Evolutionary conservation across 1,139 yeast genomes (phyloP).

Genomic region (Diutina sp.): DNA sequence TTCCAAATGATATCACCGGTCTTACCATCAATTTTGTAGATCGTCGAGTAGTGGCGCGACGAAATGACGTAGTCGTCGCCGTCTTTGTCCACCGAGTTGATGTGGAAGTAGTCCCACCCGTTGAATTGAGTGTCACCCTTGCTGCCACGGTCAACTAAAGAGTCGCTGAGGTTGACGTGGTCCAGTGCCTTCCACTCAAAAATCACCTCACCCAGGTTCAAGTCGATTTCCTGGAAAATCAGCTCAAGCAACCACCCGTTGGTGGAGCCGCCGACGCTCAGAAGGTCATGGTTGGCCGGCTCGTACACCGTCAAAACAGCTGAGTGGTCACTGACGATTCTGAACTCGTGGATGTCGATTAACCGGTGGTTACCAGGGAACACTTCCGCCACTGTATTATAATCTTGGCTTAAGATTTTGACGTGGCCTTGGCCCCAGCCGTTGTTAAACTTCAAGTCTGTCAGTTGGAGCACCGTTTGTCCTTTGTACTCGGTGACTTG

Average conservation of each 20-base stretch:
- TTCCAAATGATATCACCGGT: conserved; percentile 26
- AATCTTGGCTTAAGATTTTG: conserved; percentile 15
- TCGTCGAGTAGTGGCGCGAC: conserved; percentile 21
- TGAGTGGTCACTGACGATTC: conserved; percentile 14
- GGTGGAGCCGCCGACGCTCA: conserved; percentile 11
- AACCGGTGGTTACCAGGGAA: conserved; percentile 19
- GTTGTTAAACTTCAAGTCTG: conserved; percentile 21
- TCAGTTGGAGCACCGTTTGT: conserved; percentile 14
- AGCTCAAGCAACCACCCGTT: conserved; percentile 23
- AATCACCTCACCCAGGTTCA: conserved; percentile 20
- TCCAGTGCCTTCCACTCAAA: conserved; percentile 27
- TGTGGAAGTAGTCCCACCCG: conserved; percentile 31
- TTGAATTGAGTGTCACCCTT: conserved; percentile 12
- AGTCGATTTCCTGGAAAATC: conserved; percentile 21
- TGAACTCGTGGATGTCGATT: conserved; percentile 22
- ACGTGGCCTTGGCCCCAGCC: conserved; percentile 23
- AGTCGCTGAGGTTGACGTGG: conserved; percentile 20
- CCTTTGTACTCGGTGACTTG: conserved; percentile 16
- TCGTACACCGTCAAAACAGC: conserved; percentile 19
- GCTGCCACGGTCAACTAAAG: conserved; percentile 15
- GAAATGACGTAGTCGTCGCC: conserved; percentile 20
- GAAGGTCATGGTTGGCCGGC: conserved; percentile 15
- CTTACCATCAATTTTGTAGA: conserved; percentile 21
- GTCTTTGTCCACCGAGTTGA: conserved; percentile 28
- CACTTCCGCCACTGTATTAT: conserved; percentile 15